These are phyloP conservation scores for Murraya koenigii DNA, from an alignment of 345 rosid species.

Conservation along the genomic window DNA sequence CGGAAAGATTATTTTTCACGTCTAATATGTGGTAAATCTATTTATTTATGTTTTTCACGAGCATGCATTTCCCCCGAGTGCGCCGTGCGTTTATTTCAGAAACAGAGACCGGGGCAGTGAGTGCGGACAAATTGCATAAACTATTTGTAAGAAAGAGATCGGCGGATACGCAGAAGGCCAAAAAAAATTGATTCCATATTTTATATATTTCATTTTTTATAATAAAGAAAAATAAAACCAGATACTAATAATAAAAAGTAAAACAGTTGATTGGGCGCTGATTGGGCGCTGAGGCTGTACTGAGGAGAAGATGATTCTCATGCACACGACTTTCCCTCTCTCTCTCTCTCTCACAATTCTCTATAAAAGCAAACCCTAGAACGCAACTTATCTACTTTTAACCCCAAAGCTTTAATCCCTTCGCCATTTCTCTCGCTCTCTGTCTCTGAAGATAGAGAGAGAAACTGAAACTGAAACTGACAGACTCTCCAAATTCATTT, in stretches of 20 bases:
- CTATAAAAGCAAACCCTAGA: slow-evolving; percentile 16
- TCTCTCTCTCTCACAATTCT: not conserved
- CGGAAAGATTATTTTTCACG: no score
- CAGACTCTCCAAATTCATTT: not conserved
- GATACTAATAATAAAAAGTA: not conserved
- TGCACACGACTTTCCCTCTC: slow-evolving; percentile 16
- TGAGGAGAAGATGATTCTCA: slow-evolving; percentile 3
- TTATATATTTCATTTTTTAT: no score
- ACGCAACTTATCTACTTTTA: not conserved
- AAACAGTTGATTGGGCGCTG: not conserved
- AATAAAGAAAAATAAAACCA: no score
- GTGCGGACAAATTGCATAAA: slow-evolving; percentile 13
- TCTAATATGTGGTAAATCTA: no score
- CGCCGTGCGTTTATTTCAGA: slow-evolving; percentile 19
- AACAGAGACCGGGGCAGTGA: not conserved
- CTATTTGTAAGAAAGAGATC: not conserved
- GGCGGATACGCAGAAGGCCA: not conserved
- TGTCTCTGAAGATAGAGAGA: not conserved
- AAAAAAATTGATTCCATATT: slow-evolving; percentile 4
- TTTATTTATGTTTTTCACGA: not conserved
- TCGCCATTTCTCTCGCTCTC: not conserved
- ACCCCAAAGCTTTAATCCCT: not conserved
- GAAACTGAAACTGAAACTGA: no score
- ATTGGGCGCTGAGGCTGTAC: not conserved
- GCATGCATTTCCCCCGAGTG: not conserved